Percentiles rank a stretch among this genome's conserved stretches.
Conservation (phyloP, 2,329 filamentous ascomycete genomes). For the Alternaria burnsii region DNA sequence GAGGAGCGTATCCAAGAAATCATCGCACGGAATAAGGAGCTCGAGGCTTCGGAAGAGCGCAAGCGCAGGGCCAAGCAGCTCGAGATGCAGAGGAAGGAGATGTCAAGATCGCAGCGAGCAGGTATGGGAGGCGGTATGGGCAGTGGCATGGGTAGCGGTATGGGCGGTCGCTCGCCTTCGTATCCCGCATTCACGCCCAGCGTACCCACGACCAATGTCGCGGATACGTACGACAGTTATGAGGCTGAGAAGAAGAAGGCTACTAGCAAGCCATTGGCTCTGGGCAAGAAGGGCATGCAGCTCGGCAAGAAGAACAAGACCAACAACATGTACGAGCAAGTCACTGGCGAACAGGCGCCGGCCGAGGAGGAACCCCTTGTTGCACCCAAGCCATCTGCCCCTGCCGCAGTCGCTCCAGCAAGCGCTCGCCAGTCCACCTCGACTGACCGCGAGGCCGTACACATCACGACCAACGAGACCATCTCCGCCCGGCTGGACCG, state of each 20-base stretch:
- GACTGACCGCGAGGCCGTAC: slow-evolving; percentile 82
- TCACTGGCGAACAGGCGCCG: slow-evolving; percentile 84
- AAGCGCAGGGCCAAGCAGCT: slow-evolving; percentile 99
- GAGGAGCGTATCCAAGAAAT: slow-evolving; percentile 96
- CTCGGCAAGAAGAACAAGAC: slow-evolving; percentile 98
- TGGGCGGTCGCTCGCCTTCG: slow-evolving; percentile 74
- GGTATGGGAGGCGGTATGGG: slow-evolving; percentile 43
- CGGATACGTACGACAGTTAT: slow-evolving; percentile 90
- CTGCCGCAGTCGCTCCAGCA: slow-evolving; percentile 61
- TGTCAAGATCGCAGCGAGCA: slow-evolving; percentile 75
- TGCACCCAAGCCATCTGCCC: slow-evolving; percentile 61
- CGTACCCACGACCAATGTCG: slow-evolving; percentile 70
- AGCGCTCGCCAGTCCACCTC: slow-evolving; percentile 70
- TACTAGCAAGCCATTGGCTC: slow-evolving; percentile 77
- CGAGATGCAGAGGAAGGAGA: slow-evolving; percentile 98
- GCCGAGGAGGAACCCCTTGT: slow-evolving; percentile 84
- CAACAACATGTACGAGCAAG: slow-evolving; percentile 95
- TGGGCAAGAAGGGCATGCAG: slow-evolving; percentile 98
- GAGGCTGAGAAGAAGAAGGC: slow-evolving; percentile 97
- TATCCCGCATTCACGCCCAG: slow-evolving; percentile 92
- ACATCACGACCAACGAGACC: slow-evolving; percentile 87
- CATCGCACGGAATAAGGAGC: slow-evolving; percentile 84
- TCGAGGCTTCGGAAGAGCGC: slow-evolving; percentile 96
- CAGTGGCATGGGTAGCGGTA: slow-evolving; percentile 50
- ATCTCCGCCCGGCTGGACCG: slow-evolving; percentile 88